A percentile compares a stretch with the other conserved stretches of the same genome.
These are phyloP conservation scores for Xylaria curta DNA, from an alignment of 495 filamentous ascomycete species.

Conservation along the genomic window DNA sequence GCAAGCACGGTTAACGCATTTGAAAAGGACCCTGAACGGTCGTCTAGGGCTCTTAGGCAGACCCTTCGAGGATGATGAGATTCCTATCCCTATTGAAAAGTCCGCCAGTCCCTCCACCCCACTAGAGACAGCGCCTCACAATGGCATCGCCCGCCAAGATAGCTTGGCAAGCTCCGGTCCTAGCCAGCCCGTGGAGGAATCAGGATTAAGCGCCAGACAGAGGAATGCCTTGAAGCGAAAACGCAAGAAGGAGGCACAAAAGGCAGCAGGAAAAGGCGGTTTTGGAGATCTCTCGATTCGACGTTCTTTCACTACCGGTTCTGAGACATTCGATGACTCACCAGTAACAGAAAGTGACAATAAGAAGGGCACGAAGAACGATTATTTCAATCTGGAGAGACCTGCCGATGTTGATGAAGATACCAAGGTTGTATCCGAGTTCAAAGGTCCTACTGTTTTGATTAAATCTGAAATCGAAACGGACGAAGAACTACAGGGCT, in stretches of 20 bases:
- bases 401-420: conserved; percentile 78
- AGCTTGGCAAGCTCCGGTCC: conserved; percentile 36
- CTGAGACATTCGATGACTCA: conserved; percentile 61
- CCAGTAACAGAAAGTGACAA: conserved; percentile 64
- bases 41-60: conserved; percentile 82
- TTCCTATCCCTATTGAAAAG: conserved; percentile 54
- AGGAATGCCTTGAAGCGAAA: conserved; percentile 93
- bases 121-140: conserved; percentile 44
- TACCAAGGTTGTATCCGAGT: conserved; percentile 90
- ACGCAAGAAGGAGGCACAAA: conserved; percentile 81
- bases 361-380: conserved; percentile 75
- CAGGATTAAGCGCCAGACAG: conserved; percentile 84
- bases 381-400: conserved; percentile 89
- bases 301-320: conserved; percentile 63
- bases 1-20: conserved; percentile 75
- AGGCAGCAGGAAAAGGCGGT: conserved; percentile 70
- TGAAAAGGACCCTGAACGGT: conserved; percentile 84
- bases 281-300: conserved; percentile 88
- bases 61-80: conserved; percentile 83
- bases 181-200: conserved; percentile 63
- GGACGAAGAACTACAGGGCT: conserved; percentile 75
- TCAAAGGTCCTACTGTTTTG: conserved; percentile 76
- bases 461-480: conserved; percentile 69
- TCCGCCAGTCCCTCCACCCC: conserved; percentile 50
- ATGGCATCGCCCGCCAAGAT: conserved; percentile 52